Conservation (phyloP, 2,329 filamentous ascomycete genomes). For the Colletotrichum echinochloae region DNA sequence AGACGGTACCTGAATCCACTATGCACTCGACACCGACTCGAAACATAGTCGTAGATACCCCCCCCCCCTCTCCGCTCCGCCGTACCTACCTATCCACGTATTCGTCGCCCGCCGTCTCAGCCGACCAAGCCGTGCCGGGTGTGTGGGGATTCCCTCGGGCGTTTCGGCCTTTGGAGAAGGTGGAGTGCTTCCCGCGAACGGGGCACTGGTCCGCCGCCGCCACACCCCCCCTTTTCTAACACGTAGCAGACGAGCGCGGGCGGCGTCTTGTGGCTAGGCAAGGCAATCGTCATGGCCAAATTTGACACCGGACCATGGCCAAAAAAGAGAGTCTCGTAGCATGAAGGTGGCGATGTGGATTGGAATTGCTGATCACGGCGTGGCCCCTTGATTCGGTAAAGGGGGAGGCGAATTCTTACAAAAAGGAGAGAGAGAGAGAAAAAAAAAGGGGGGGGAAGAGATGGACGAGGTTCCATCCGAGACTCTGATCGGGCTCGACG, state of each 20-base stretch:
- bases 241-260: conserved; percentile 6
- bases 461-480: not conserved
- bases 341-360: conserved; percentile 23
- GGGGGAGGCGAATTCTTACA: not conserved
- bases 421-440: no score
- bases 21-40: no score
- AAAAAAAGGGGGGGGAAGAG: not conserved
- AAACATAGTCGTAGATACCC: not conserved
- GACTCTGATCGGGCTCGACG: not conserved
- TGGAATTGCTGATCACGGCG: not conserved
- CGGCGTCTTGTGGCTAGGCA: conserved; percentile 2
- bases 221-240: conserved; percentile 3
- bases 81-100: not conserved
- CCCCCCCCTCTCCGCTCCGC: not conserved
- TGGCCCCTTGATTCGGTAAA: conserved; percentile 2
- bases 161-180: conserved; percentile 25
- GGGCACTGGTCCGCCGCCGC: conserved; percentile 21
- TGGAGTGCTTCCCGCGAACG: not conserved
- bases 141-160: not conserved
- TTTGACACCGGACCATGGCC: not conserved
- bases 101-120: not conserved
- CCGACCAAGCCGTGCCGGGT: conserved; percentile 7
- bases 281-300: conserved; percentile 9
- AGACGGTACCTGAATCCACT: not conserved
- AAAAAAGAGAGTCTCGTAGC: not conserved